Base-by-base conservation (phyloP, 2,329 filamentous ascomycete genomes). In the Ceratocystis eucalypticola region DNA sequence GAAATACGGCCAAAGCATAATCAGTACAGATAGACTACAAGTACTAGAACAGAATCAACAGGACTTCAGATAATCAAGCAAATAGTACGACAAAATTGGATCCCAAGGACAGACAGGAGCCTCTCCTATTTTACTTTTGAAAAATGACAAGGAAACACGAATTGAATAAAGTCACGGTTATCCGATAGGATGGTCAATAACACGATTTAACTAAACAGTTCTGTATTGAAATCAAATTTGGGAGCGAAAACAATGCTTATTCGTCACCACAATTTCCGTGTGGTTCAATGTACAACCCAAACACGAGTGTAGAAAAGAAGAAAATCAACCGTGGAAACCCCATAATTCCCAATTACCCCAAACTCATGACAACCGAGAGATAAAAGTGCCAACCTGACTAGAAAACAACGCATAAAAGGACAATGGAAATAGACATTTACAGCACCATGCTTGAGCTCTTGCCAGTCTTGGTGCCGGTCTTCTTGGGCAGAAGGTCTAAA, bases 401-500 rank as follows among this genome's bases (percentile, higher is more conserved):
- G 30, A 66, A 68, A 69, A 70, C 66, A 81, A 59, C 55, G 55
- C 55, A 59, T 59, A 80, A 85, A 41, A 79, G 77, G 80, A 79
- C 80, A 78, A 80, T 78, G 77, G 78, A 79, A 80, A 78, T 68
- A 74, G 70, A 70, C 50, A 74, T 81, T 84, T 91, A 97, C 82
- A 97, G 84, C 84, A 96, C 92, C 82, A 96, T 91, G 82, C 91
- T 96, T 74, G 86, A 83, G 77, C 86, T 88, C 87, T 96, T 96
- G 80, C 89, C 89, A 77, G 84, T 83, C 89, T 97, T 96, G 78
- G 87, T 84, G 67, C 85, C 82, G 68, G 94, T 96, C 90, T 97
- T 97, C 91, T 99, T 97, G 76, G 94, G 94, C 71, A 99, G 87
- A 70, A 99, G 88, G 82, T 99, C 93, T 96, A 75, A 53, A 53